Evolutionary conservation across 306 rosid species (phyloP), one percentile per base, ranked within the genome.

Genomic region (Sicyos edulis): DNA sequence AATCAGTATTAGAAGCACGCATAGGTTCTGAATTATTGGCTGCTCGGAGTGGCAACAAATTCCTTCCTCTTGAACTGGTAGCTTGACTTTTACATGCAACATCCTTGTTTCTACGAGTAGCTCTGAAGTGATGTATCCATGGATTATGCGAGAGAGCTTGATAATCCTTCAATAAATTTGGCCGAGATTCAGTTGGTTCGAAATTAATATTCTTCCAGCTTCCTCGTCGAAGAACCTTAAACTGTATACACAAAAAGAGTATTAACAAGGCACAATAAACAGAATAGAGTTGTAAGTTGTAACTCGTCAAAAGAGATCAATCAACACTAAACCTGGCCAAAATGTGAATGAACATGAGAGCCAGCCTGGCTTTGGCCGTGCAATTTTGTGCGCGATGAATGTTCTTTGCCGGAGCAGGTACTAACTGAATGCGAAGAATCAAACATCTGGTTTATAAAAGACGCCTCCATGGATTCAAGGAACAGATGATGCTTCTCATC

Each of bases 401-500:
- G 52, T 9, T 69, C 73, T 59, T 26, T 49, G 10, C 12, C 12
- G 10, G 47, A 22, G 58, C 73, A 4, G 42, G 88, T 74, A 70
- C 74, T 55, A 26, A 71, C 65, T 34, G 61, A 74, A 71, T 87
- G 86, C 75, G 54, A 80, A 55, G 91, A 77, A 72, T 76, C 77
- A 78, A 84, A 86, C 59, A 88, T 72, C 26, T 86, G 85, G 72
- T 85, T 76, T 17, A 90, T 93, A 62, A 90, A 90, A 22, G 93
- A 86, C 45, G 93, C 81, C 82, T 90, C 96, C 83, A 90, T 88
- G n/a, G 89, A 90, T 53, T 90, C 84, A 13, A 90, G 87, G 84
- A 83, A 90, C 87, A 83, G 54, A 74, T 89, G 85, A 76, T 90
- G 96, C 83, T 90, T 90, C 78, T 86, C 89, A 42, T 90, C 86